phyloP scores from a whole-genome alignment of 176 grass and related monocot genomes.

The Avena insularis region DNA sequence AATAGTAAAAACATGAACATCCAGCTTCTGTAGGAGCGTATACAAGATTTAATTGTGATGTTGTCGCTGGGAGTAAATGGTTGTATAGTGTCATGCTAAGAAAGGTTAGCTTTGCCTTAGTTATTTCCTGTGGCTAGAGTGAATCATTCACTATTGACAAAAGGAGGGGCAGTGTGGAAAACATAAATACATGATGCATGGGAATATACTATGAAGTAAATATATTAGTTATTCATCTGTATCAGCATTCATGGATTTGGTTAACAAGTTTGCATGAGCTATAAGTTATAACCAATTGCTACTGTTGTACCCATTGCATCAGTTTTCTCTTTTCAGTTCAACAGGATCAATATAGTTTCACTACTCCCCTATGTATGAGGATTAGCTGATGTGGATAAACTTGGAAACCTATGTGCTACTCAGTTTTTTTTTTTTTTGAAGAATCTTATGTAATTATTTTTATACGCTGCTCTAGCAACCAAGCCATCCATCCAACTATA shows the following conservation, averaged over 20 bases:
- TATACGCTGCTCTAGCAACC: slow-evolving; percentile 12
- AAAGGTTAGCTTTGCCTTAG: background rate
- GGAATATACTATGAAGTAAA: background rate
- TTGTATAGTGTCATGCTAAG: slow-evolving; percentile 29
- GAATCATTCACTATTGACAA: background rate
- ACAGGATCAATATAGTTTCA: background rate
- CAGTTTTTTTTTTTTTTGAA: no score
- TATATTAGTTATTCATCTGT: background rate
- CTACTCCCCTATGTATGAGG: background rate
- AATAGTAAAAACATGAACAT: slow-evolving; percentile 12
- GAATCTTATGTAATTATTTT: background rate
- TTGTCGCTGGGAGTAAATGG: background rate
- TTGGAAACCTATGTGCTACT: background rate
- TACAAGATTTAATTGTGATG: background rate
- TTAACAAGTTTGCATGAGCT: background rate
- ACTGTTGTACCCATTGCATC: background rate
- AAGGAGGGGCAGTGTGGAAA: background rate
- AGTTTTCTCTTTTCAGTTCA: background rate
- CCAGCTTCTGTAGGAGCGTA: background rate
- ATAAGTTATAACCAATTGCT: background rate
- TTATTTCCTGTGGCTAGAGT: background rate
- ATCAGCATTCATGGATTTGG: background rate
- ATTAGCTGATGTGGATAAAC: background rate
- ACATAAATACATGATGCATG: background rate
- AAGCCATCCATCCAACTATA: background rate